Base-by-base conservation (phyloP, 805 yeast genomes). In the Torulaspora franciscae region DNA sequence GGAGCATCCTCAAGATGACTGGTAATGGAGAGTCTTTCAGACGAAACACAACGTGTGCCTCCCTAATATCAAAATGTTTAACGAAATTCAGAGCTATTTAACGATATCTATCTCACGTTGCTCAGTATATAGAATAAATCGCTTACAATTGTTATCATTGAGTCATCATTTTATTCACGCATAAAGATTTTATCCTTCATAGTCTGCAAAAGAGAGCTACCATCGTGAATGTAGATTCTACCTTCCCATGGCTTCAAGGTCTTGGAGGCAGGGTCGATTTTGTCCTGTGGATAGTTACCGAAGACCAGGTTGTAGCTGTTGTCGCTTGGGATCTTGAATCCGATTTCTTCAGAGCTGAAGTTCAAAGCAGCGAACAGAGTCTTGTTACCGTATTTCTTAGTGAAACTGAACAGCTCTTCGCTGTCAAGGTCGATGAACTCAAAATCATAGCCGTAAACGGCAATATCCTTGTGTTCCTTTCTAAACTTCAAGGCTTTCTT, bases 381-480 rank as follows among this genome's bases (percentile, higher is more conserved):
- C 36, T 64, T 54, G n/a, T 52, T 62, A 14, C 56, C 65, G 38
- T 49, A 51, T 19, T 58, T 55, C 64, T 77, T 76, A 30, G 64
- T 52, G 58, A 62, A 76, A 7, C 72, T 61, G 54, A 76, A 74
- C 3, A 67, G 52, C 46, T 71, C 53, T 32, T 62, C 61, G 57
- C 73, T 69, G 17, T 70, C 73, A 47, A 58, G 57, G 55, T 77
- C 79, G 44, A 71, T 52, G 33, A 72, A 58, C 42, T 69, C 68
- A 47, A 76, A 70, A 32, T 58, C 57, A 38, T 50, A 52, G 19
- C 83, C 82, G 55, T 74, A 71, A 33, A 70, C 65, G 40, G 75
- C 60, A 11, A 70, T 49, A 32, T 75, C 76, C 50, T 67, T 68
- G 63, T 69, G 57, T 35, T 59, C 58, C 57, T 74, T 74, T 64